Evolutionary conservation across 2,329 filamentous ascomycete genomes (phyloP).

Genomic region (Neospermospora avenae): DNA sequence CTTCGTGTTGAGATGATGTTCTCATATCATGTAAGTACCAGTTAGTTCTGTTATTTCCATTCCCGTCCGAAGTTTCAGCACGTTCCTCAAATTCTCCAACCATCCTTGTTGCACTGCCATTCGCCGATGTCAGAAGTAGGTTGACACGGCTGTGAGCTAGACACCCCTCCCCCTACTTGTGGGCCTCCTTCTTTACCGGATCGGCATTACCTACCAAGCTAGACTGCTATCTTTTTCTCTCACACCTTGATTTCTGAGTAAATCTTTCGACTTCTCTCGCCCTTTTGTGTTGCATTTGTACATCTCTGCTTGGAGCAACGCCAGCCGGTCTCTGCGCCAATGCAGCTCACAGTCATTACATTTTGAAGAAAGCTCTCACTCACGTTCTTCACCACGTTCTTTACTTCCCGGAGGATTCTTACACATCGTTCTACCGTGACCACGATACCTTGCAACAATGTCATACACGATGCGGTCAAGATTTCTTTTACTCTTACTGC

Average conservation of each 20-base stretch:
- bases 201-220: constrained; percentile 9
- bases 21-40: neutral
- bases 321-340: constrained; percentile 23
- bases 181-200: constrained; percentile 9
- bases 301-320: constrained; percentile 18
- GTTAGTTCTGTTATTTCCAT: constrained; percentile 1
- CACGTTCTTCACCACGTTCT: constrained; percentile 19
- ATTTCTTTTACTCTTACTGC: constrained; percentile 20
- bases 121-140: constrained; percentile 8
- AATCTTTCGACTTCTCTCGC: constrained; percentile 8
- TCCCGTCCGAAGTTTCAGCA: constrained; percentile 10
- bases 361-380: constrained; percentile 21
- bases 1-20: constrained; percentile 4
- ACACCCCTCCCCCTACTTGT: constrained; percentile 2
- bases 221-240: constrained; percentile 12
- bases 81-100: constrained; percentile 8
- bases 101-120: neutral
- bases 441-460: constrained; percentile 18
- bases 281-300: constrained; percentile 12
- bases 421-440: constrained; percentile 16
- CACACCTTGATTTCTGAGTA: constrained; percentile 17
- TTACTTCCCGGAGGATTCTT: constrained; percentile 15
- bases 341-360: constrained; percentile 22
- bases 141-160: neutral
- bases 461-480: constrained; percentile 22